phyloP scores from a whole-genome alignment of 345 rosid genomes.

The Luvunga scandens region DNA sequence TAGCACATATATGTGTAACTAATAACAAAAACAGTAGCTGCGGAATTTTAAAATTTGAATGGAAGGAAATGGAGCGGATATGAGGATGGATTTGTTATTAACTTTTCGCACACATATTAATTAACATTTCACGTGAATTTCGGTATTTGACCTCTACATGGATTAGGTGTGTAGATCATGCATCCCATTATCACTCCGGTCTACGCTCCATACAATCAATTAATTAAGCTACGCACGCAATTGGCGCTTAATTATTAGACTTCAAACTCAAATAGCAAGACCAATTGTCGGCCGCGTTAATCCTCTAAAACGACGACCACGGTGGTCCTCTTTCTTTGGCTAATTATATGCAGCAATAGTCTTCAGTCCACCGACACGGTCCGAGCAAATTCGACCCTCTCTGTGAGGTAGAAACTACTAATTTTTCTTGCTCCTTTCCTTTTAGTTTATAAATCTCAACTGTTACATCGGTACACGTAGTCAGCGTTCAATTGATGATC shows the following conservation, averaged over 20 bases:
- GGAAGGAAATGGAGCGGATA: not conserved
- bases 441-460: not conserved
- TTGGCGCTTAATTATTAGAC: conserved; percentile 1
- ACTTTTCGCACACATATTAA: not conserved
- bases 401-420: no score
- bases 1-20: not conserved
- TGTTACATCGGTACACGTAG: not conserved
- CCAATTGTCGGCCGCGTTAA: not conserved
- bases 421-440: not conserved
- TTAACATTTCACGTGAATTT: not conserved
- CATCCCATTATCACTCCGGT: not conserved
- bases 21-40: not conserved
- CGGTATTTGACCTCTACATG: not conserved
- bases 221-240: not conserved
- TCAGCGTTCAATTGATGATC: no score
- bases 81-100: not conserved
- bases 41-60: not conserved
- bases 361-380: not conserved
- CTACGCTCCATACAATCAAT: not conserved
- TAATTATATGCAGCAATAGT: not conserved
- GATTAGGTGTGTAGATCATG: not conserved
- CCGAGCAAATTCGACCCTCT: no score
- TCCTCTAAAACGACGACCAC: not conserved
- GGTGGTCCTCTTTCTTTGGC: not conserved
- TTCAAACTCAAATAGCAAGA: not conserved